These are phyloP conservation scores for Achaetomium macrosporum DNA, from an alignment of 2,329 filamentous ascomycete genomes.

Conservation along the genomic window DNA sequence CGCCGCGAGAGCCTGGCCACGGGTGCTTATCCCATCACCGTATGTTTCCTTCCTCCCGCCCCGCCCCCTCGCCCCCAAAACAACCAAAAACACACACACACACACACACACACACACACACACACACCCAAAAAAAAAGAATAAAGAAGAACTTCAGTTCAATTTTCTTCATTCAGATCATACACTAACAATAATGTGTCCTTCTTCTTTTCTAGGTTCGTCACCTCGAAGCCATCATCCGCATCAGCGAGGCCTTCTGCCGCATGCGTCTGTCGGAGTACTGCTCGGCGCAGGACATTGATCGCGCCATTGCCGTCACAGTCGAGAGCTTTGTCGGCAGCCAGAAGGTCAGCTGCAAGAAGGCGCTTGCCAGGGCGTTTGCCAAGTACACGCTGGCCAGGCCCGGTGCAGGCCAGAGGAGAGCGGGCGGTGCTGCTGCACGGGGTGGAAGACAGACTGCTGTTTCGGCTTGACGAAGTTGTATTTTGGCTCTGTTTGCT, in stretches of 20 bases:
- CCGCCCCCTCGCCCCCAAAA: too few species aligned
- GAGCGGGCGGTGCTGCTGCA: background rate
- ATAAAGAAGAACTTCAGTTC: too few species aligned
- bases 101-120: too few species aligned
- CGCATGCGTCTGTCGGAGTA: conserved; percentile 98
- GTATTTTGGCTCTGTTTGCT: background rate
- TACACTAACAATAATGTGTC: background rate
- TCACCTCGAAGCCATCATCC: conserved; percentile 96
- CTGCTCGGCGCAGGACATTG: conserved; percentile 83
- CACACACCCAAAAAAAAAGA: too few species aligned
- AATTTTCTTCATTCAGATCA: background rate
- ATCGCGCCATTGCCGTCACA: conserved; percentile 93
- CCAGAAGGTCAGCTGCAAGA: conserved; percentile 97
- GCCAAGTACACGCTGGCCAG: conserved; percentile 77
- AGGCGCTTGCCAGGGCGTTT: conserved; percentile 87
- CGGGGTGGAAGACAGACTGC: conserved; percentile 1
- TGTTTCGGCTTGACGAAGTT: conserved; percentile 10
- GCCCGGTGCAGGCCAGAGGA: conserved; percentile 31
- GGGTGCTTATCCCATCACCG: conserved; percentile 95
- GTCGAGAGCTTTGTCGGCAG: conserved; percentile 94
- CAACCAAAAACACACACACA: too few species aligned
- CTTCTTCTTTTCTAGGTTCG: conserved; percentile 62
- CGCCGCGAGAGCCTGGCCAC: conserved; percentile 85
- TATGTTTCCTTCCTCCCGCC: conserved; percentile 46
- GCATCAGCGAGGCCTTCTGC: conserved; percentile 88